Evolutionary conservation across 2,329 filamentous ascomycete species (phyloP).

Genomic region (Arthrocladium fulminans): DNA sequence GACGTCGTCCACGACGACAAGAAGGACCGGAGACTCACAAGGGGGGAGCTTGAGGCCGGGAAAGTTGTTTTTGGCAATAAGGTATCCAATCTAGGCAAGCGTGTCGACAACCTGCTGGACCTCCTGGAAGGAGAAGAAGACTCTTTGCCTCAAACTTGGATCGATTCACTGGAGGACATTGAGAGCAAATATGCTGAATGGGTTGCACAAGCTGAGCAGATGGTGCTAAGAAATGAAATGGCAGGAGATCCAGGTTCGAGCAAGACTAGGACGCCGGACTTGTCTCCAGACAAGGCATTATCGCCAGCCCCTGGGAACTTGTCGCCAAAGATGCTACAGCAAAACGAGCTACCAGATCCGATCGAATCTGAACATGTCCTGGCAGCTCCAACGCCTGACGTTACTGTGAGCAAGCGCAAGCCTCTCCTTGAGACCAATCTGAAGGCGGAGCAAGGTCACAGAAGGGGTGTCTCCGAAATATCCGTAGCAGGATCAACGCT

Average conservation of each 20-base stretch:
- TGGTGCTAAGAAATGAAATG: conserved; percentile 51
- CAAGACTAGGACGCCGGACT: not conserved
- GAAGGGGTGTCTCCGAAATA: conserved; percentile 21
- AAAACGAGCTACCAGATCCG: not conserved
- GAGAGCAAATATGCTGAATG: conserved; percentile 73
- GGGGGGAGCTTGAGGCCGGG: conserved; percentile 33
- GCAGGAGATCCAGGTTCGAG: not conserved
- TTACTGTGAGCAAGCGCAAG: conserved; percentile 9
- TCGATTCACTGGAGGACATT: conserved; percentile 72
- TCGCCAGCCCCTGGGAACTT: not conserved
- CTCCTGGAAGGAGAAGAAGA: conserved; percentile 74
- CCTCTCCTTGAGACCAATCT: conserved; percentile 17
- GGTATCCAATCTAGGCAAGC: conserved; percentile 59
- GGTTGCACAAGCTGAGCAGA: conserved; percentile 67
- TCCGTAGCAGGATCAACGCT: conserved; percentile 22
- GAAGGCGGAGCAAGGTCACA: conserved; percentile 15
- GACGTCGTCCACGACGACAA: conserved; percentile 23
- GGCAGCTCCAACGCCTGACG: not conserved
- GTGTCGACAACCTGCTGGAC: conserved; percentile 79
- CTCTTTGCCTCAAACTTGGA: conserved; percentile 75
- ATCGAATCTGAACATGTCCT: not conserved
- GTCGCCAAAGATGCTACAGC: not conserved
- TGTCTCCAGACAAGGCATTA: not conserved
- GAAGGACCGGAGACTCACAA: conserved; percentile 23
- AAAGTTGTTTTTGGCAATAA: conserved; percentile 56